Evolutionary conservation across 441 rosid species (phyloP).

Genomic region (Arabidopsis hybrid): DNA sequence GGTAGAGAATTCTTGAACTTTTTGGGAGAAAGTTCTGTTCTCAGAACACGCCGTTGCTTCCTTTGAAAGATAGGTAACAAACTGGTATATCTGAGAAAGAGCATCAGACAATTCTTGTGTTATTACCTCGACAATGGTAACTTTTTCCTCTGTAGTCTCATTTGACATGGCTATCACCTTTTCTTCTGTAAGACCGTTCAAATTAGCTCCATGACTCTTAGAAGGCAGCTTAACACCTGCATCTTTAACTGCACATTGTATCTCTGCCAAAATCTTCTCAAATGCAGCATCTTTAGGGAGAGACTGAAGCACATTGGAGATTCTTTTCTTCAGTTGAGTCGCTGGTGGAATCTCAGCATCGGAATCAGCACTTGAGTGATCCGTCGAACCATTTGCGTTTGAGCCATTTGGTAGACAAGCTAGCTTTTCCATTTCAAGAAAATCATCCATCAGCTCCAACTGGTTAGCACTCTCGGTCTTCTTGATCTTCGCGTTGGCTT

Average conservation of each 20-base stretch:
- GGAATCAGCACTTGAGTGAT: slow-evolving; percentile 44
- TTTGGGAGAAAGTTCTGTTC: slow-evolving; percentile 47
- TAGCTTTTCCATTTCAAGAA: slow-evolving; percentile 95
- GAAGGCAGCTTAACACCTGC: slow-evolving; percentile 50
- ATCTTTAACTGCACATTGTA: slow-evolving; percentile 64
- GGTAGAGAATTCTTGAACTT: slow-evolving; percentile 67
- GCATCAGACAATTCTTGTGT: slow-evolving; percentile 67
- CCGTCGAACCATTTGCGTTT: slow-evolving; percentile 49
- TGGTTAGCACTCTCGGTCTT: slow-evolving; percentile 60
- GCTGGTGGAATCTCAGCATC: slow-evolving; percentile 51
- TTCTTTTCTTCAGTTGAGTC: slow-evolving; percentile 62
- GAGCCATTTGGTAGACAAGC: slow-evolving; percentile 66
- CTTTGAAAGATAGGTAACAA: slow-evolving; percentile 73
- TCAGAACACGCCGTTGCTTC: slow-evolving; percentile 58
- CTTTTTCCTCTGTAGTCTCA: slow-evolving; percentile 50
- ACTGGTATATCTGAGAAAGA: slow-evolving; percentile 72
- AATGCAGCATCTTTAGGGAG: slow-evolving; percentile 61
- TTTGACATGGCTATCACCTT: slow-evolving; percentile 49
- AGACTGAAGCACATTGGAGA: slow-evolving; percentile 63
- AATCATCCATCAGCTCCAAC: slow-evolving; percentile 96
- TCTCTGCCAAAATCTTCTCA: slow-evolving; percentile 66
- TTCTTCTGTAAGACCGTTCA: slow-evolving; percentile 47
- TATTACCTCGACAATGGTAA: slow-evolving; percentile 40
- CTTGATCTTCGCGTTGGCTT: slow-evolving; percentile 51
- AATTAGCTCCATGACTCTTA: slow-evolving; percentile 26